Conservation (phyloP, 73 alveolate species). For the Tetrahymena thermophila region DNA sequence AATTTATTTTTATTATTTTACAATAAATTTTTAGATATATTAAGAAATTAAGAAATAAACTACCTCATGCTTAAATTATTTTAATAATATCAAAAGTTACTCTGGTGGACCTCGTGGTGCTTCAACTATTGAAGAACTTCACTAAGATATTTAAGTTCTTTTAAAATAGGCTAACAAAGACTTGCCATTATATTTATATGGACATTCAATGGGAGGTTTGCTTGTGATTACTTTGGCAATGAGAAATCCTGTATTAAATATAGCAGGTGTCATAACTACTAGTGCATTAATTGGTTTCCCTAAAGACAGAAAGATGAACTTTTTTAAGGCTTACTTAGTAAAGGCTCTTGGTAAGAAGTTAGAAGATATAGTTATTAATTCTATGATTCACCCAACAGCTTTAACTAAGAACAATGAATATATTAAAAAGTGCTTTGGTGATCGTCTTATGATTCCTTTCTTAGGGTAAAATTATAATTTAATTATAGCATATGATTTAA, state of each 20-base stretch:
- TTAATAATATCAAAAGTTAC: not conserved
- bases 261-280: slow-evolving; percentile 54
- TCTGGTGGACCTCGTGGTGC: slow-evolving; percentile 46
- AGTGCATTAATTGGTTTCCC: slow-evolving; percentile 47
- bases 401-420: slow-evolving; percentile 28
- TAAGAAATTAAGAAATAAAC: not conserved
- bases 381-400: slow-evolving; percentile 44
- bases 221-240: slow-evolving; percentile 50
- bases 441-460: slow-evolving; percentile 41
- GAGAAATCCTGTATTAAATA: slow-evolving; percentile 54
- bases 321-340: slow-evolving; percentile 17
- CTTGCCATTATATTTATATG: slow-evolving; percentile 70
- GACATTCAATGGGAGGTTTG: slow-evolving; percentile 88
- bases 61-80: not conserved
- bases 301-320: slow-evolving; percentile 25
- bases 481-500: not conserved
- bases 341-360: slow-evolving; percentile 33
- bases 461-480: slow-evolving; percentile 8
- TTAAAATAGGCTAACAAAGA: slow-evolving; percentile 43
- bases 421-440: slow-evolving; percentile 33
- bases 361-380: slow-evolving; percentile 21
- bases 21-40: not conserved
- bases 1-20: not conserved
- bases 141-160: slow-evolving; percentile 20
- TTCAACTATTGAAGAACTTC: slow-evolving; percentile 26